Percentiles rank a stretch among this genome's conserved stretches.
Evolutionary conservation across 371 early-diverging fungal genomes (phyloP).

Genomic region (Funneliformis caledonium): DNA sequence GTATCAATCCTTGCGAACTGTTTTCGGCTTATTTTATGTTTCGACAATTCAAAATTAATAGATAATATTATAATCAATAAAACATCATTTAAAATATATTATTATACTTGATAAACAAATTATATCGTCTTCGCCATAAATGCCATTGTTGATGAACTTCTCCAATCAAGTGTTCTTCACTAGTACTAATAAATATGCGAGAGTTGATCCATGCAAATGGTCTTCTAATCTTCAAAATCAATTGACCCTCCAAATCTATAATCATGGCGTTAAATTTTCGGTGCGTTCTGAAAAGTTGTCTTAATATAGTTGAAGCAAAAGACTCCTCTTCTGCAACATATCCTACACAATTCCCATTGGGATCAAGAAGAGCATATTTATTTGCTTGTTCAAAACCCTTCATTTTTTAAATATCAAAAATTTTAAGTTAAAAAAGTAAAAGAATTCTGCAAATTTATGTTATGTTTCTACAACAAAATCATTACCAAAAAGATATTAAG

Average conservation of each 20-base stretch:
- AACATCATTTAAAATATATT: neutral
- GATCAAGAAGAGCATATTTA: slow-evolving; percentile 79
- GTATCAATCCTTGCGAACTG: slow-evolving; percentile 87
- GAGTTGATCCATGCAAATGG: slow-evolving; percentile 85
- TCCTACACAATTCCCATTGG: slow-evolving; percentile 72
- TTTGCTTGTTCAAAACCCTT: slow-evolving; percentile 88
- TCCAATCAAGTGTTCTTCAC: slow-evolving; percentile 72
- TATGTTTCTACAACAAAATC: neutral
- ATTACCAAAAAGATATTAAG: slow-evolving; percentile 72
- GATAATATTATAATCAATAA: neutral
- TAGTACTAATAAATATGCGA: slow-evolving; percentile 66
- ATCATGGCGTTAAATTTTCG: slow-evolving; percentile 81
- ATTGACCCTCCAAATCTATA: slow-evolving; percentile 70
- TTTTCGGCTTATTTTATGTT: slow-evolving; percentile 35
- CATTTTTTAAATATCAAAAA: neutral
- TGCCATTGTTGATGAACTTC: slow-evolving; percentile 94
- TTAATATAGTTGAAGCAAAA: slow-evolving; percentile 62
- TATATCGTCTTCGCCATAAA: slow-evolving; percentile 79
- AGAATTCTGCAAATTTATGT: no score
- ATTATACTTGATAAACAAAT: slow-evolving; percentile 68
- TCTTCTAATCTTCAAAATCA: slow-evolving; percentile 64
- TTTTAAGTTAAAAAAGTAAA: neutral
- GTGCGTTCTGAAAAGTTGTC: slow-evolving; percentile 80
- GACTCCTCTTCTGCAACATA: slow-evolving; percentile 83
- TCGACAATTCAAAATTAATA: neutral